Evolutionary conservation across 2,329 filamentous ascomycete genomes (phyloP).

Genomic region (Akanthomyces lecanii): DNA sequence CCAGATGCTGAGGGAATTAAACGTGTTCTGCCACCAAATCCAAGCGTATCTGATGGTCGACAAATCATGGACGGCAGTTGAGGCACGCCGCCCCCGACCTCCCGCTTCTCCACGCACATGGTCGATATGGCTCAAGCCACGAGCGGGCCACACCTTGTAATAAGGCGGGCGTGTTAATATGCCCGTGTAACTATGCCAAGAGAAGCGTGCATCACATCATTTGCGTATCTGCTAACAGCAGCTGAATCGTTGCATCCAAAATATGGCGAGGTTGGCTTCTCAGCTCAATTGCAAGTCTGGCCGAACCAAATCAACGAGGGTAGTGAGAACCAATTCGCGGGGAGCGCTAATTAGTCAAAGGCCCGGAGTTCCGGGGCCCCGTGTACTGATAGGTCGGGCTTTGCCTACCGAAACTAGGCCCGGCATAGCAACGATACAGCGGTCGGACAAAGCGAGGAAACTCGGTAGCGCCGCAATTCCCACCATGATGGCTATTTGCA

Average conservation of each 20-base stretch:
- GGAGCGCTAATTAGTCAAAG: not conserved
- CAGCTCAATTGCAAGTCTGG: not conserved
- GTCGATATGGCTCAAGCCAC: conserved; percentile 9
- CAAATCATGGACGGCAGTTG: conserved; percentile 10
- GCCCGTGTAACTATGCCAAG: not conserved
- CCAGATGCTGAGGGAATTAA: not conserved
- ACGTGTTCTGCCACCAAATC: not conserved
- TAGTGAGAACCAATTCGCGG: not conserved
- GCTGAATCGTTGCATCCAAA: not conserved
- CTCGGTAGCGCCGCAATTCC: not conserved
- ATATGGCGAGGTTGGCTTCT: not conserved
- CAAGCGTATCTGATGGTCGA: not conserved
- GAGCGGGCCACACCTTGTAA: not conserved
- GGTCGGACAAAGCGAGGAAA: not conserved
- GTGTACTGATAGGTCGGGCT: not conserved
- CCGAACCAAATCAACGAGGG: not conserved
- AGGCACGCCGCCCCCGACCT: conserved; percentile 3
- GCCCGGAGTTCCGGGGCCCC: not conserved
- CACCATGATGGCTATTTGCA: not conserved
- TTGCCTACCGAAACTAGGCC: not conserved
- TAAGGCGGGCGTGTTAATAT: not conserved
- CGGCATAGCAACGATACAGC: not conserved
- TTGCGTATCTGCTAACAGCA: not conserved
- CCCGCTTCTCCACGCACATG: conserved; percentile 9
- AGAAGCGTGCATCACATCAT: not conserved